These are phyloP conservation scores for Penicillium palitans DNA, from an alignment of 2,329 filamentous ascomycete genomes.

Conservation along the genomic window DNA sequence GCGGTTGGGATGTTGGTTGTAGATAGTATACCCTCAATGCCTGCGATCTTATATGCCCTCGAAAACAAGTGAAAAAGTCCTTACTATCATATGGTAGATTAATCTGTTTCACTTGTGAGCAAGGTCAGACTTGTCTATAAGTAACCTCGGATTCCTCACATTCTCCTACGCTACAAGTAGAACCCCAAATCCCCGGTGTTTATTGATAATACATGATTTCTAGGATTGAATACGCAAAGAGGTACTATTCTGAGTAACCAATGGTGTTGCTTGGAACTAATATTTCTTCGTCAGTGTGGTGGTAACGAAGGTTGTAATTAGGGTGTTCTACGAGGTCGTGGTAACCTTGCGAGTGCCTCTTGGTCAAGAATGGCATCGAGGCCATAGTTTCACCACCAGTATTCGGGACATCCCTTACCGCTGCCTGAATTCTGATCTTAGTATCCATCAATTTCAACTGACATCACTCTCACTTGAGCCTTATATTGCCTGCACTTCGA, in stretches of 20 bases:
- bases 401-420: not conserved
- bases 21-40: not conserved
- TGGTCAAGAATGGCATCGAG: not conserved
- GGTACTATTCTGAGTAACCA: not conserved
- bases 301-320: not conserved
- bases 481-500: not conserved
- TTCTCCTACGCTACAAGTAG: not conserved
- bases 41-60: not conserved
- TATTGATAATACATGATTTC: not conserved
- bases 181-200: not conserved
- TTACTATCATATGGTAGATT: not conserved
- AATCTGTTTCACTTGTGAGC: too few relatives aligned
- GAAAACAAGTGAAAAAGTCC: not conserved
- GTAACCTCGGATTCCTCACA: not conserved
- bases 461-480: not conserved
- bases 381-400: not conserved
- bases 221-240: not conserved
- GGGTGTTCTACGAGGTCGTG: too few relatives aligned
- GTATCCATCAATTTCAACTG: not conserved
- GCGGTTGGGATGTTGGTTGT: not conserved
- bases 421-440: not conserved
- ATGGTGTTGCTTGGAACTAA: accelerated
- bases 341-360: not conserved
- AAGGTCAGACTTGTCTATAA: too few relatives aligned
- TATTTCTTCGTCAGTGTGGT: not conserved